Evolutionary conservation across 192 early-diverging fungal species (phyloP), one percentile per base, ranked within the genome.

Genomic region (Ambispora gerdemannii): DNA sequence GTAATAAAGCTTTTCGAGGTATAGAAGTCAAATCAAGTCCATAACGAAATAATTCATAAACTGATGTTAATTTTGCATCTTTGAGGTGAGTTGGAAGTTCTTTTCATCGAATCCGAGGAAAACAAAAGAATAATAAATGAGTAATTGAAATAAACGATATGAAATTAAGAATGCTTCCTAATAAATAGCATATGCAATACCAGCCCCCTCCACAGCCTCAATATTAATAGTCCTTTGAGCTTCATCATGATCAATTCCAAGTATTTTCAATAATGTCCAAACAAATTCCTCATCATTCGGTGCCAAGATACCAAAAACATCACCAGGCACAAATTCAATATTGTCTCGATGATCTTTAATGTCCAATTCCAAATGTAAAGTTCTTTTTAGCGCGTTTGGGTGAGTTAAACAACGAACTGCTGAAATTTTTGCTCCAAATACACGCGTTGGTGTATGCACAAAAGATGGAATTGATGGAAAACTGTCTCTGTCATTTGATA

Each of bases 271-370:
- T 2, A 95, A 62, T 1, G 84, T 90, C 0, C 81, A 66, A 0
- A 97, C 93, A 51, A 94, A 71, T 0, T 71, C 70, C 34, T 89
- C 84, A 38, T 90, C 81, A 74, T 95, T 95, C n/a, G 94, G 93
- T 0, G 91, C 93, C 50, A 86, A 70, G n/a, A 97, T 76, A 47
- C 91, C 95, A 80, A 99, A 90, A 3, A 94, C 83, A 75, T 95
- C 94, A 19, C 93, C 93, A 20, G 92, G 88, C 3, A 77, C 50
- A 68, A 85, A 91, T 1, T 78, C 70, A 70, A 86, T 67, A 43
- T 74, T 67, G 17, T 77, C 82, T 11, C 20, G 17, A 58, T 35
- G 25, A 56, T 53, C 51, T 19, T 72, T 27, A 60, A 87, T 74
- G 27, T 80, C 83, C 33, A 90, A 70, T 49, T 90, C 89, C 0